phyloP scores from a whole-genome alignment of 768 basidiomycete species.

The Paxillus rubicundulus region DNA sequence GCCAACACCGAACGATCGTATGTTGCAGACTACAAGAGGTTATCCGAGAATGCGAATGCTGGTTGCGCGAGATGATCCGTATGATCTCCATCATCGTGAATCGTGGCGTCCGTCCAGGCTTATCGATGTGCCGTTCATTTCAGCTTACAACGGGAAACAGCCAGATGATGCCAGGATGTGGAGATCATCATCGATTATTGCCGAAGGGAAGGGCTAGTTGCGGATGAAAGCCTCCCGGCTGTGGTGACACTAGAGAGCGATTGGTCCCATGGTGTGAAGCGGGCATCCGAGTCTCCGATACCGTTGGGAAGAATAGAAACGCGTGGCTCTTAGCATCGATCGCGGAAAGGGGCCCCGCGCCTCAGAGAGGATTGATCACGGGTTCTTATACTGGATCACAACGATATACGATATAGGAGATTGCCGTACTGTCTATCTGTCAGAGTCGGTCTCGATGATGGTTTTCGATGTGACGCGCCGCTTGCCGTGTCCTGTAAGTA shows the following conservation, averaged over 20 bases:
- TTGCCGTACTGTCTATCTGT: not conserved
- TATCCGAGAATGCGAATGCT: not conserved
- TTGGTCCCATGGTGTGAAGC: not conserved
- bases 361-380: not conserved
- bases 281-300: not conserved
- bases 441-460: not conserved
- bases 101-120: not conserved
- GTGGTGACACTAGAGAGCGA: not conserved
- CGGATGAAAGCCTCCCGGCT: not conserved
- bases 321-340: not conserved
- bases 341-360: not conserved
- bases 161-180: not conserved
- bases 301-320: not conserved
- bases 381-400: not conserved
- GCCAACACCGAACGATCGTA: not conserved
- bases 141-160: not conserved
- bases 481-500: not conserved
- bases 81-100: not conserved
- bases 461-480: not conserved
- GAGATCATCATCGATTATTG: not conserved
- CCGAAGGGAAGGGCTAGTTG: not conserved
- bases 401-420: not conserved
- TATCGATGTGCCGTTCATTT: not conserved
- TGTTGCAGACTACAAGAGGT: not conserved
- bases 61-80: not conserved